Evolutionary conservation across 768 basidiomycete genomes (phyloP).

Genomic region (Tulasnella sp.): DNA sequence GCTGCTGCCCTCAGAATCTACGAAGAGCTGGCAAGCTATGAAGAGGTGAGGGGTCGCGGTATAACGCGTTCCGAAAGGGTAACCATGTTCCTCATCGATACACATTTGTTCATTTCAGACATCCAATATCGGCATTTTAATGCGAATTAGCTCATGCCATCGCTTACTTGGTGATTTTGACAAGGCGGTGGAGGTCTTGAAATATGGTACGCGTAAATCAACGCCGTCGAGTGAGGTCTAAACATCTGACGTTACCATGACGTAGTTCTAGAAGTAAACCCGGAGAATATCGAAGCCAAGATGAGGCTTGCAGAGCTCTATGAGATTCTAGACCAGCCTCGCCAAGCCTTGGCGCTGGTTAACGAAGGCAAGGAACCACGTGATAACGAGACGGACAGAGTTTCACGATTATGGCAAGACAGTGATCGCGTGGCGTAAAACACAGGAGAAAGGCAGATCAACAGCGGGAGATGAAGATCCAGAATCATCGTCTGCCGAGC

Average conservation of each 20-base stretch:
- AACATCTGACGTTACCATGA: background rate
- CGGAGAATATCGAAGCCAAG: slow-evolving; percentile 68
- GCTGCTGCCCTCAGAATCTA: slow-evolving; percentile 72
- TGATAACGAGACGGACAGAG: background rate
- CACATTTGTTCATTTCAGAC: slow-evolving; percentile 36
- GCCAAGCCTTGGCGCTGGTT: slow-evolving; percentile 72
- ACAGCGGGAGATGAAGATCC: background rate
- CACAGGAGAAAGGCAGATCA: background rate
- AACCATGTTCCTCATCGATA: background rate
- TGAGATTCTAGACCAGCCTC: slow-evolving; percentile 68
- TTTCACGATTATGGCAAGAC: background rate
- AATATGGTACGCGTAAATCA: slow-evolving; percentile 42
- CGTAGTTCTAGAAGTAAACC: slow-evolving; percentile 62
- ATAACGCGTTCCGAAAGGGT: background rate
- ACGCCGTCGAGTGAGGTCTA: background rate
- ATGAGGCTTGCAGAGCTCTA: slow-evolving; percentile 86
- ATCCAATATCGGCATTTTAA: slow-evolving; percentile 54
- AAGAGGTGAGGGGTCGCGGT: slow-evolving; percentile 43
- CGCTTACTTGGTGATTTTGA: slow-evolving; percentile 61
- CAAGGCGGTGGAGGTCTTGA: slow-evolving; percentile 73
- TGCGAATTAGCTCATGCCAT: slow-evolving; percentile 73
- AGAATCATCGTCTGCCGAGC: background rate
- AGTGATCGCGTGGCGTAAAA: slow-evolving; percentile 10
- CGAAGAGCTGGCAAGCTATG: slow-evolving; percentile 61
- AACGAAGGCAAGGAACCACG: slow-evolving; percentile 50